Base-by-base conservation (phyloP, 1,139 yeast species). In the Scheffersomyces parashehatae region DNA sequence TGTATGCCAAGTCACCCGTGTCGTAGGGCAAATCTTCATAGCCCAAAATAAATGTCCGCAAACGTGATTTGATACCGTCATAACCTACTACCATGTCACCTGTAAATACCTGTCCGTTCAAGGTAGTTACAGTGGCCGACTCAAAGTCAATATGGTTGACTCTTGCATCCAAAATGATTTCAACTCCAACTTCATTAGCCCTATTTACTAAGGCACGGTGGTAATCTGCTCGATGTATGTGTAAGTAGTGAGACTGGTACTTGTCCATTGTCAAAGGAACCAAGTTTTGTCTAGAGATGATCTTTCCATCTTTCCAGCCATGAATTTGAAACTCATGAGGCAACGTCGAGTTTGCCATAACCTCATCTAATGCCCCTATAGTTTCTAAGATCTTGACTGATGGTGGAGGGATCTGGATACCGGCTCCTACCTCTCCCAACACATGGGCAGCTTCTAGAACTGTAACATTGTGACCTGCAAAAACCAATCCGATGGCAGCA, bases 371-470 rank as follows among this genome's bases (percentile, higher is more conserved):
- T 41, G 61, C 49, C 1, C 71, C 71, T 42, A 60, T 55, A 8
- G 47, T 46, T 29, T 54, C 53, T 15, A 64, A 48, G 28, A 65
- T 56, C 37, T 54, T 49, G 32, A 59, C 52, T 15, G 68, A 56
- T 36, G 64, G 65, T 12, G 71, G 71, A n/a, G 68, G 68, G 29
- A 64, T 55, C 50, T 66, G 72, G 41, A 67, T 66, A 9, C 72
- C 72, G 6, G 75, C 76, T 5, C 76, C 76, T 9, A 70, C 73
- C 50, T 70, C 75, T 12, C 64, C 65, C n/a, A 65, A 53, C 36
- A 49, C 54, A 33, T 53, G 51, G 20, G 70, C 65, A 32, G 64
- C 56, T 50, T 68, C 74, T 31, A 64, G 56, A 13, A 68, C 53
- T 11, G 51, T 54, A 10, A 68, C 74, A 30, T 54, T 50, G 48